Evolutionary conservation across 2,329 filamentous ascomycete genomes (phyloP).

Genomic region (Claviceps sp.): DNA sequence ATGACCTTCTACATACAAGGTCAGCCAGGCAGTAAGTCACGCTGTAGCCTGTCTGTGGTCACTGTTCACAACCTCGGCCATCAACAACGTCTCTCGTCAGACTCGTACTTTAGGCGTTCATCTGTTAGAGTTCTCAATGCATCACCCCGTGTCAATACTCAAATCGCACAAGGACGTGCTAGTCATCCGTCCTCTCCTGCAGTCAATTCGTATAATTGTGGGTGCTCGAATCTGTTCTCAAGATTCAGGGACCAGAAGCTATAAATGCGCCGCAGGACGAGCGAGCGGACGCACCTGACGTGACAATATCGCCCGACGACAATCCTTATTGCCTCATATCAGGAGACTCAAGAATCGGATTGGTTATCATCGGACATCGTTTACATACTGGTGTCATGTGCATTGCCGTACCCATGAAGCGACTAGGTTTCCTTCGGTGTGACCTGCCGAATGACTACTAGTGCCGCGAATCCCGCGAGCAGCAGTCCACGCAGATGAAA

Average conservation of each 20-base stretch:
- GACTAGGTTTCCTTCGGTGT: background rate
- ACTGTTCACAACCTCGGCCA: background rate
- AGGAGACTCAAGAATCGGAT: background rate
- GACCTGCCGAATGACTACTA: background rate
- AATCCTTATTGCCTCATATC: background rate
- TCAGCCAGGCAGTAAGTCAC: background rate
- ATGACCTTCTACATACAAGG: background rate
- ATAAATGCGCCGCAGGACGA: too few relatives aligned
- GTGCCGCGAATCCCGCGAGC: too few relatives aligned
- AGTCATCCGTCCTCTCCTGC: background rate
- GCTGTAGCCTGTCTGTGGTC: too few relatives aligned
- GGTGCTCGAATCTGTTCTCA: background rate
- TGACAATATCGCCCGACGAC: background rate
- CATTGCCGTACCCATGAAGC: background rate
- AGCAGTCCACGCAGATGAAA: background rate
- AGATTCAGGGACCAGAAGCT: too few relatives aligned
- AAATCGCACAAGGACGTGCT: background rate
- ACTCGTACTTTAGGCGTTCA: background rate
- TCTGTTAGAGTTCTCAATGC: background rate
- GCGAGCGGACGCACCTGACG: too few relatives aligned
- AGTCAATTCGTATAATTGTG: background rate
- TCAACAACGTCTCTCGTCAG: background rate
- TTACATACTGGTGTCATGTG: background rate
- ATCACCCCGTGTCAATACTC: background rate
- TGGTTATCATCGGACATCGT: background rate